Evolutionary conservation across 1,284 basidiomycete genomes (phyloP).

Genomic region (Ganoderma leucocontextum): DNA sequence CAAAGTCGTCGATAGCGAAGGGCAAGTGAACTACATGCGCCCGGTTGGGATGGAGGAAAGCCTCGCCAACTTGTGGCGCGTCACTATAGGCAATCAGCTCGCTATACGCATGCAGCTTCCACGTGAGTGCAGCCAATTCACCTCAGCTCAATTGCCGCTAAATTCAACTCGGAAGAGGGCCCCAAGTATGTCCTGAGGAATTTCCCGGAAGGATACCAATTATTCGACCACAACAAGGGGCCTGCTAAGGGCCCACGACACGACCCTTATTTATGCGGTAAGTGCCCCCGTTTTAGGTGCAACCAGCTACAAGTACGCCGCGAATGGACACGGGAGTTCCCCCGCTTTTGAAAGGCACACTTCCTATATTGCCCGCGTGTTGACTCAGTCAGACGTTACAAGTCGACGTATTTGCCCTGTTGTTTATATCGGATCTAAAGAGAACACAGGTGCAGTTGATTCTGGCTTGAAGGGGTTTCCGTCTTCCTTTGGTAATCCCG

Average conservation of each 20-base stretch:
- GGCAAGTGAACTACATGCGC: constrained; percentile 76
- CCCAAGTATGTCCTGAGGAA: constrained; percentile 65
- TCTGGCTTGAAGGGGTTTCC: not conserved
- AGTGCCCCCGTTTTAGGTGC: constrained; percentile 29
- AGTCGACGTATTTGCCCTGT: not conserved
- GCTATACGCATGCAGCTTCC: constrained; percentile 59
- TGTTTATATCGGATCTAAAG: not conserved
- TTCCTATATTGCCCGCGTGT: not conserved
- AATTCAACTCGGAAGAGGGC: constrained; percentile 48
- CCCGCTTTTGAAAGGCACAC: too few species aligned
- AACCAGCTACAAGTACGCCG: not conserved
- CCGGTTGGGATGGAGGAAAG: constrained; percentile 57
- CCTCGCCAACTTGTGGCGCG: constrained; percentile 67
- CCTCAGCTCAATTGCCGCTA: not conserved
- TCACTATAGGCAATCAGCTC: constrained; percentile 60
- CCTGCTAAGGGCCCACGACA: constrained; percentile 60
- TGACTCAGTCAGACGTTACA: not conserved
- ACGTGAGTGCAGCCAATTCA: constrained; percentile 46
- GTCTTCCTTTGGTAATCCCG: too few species aligned
- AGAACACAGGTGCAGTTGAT: not conserved
- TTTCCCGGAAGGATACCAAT: constrained; percentile 74
- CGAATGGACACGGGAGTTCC: not conserved
- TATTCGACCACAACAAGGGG: constrained; percentile 81
- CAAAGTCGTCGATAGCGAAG: constrained; percentile 59
- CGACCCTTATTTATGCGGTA: constrained; percentile 81